These are phyloP conservation scores for Rhodotorula glutinis DNA, from an alignment of 1,284 basidiomycete genomes.

Conservation along the genomic window DNA sequence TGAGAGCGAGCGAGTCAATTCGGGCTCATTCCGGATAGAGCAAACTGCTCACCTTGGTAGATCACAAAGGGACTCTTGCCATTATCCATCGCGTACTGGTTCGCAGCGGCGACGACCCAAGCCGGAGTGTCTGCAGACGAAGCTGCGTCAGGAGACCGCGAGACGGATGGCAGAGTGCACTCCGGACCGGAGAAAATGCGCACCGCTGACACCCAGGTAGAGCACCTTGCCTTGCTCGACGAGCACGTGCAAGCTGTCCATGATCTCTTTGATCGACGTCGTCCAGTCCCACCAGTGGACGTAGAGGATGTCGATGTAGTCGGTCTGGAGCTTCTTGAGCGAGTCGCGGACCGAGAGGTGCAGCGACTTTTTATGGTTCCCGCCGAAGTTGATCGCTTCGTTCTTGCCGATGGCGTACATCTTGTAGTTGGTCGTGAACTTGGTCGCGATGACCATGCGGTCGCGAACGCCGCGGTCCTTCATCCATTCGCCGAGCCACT, in stretches of 20 bases:
- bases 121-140: slow-evolving; percentile 54
- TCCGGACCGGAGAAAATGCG: not conserved
- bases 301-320: slow-evolving; percentile 56
- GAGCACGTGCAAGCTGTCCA: slow-evolving; percentile 56
- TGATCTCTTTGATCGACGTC: slow-evolving; percentile 59
- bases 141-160: no score
- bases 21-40: not conserved
- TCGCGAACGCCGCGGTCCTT: slow-evolving; percentile 56
- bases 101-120: slow-evolving; percentile 56
- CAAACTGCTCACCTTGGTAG: slow-evolving; percentile 55
- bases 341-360: slow-evolving; percentile 50
- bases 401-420: slow-evolving; percentile 46
- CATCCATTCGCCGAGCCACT: slow-evolving; percentile 61
- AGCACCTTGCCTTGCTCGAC: slow-evolving; percentile 55
- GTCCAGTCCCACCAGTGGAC: slow-evolving; percentile 55
- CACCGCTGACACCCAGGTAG: slow-evolving; percentile 49
- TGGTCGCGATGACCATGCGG: slow-evolving; percentile 56
- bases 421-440: slow-evolving; percentile 45
- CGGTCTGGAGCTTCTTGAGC: slow-evolving; percentile 59
- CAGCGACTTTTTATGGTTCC: slow-evolving; percentile 56
- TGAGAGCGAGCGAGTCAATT: not conserved
- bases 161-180: not conserved
- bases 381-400: slow-evolving; percentile 49
- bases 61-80: slow-evolving; percentile 58
- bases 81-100: slow-evolving; percentile 56